phyloP scores from a whole-genome alignment of 441 rosid genomes.

The Macaranga tanarius region DNA sequence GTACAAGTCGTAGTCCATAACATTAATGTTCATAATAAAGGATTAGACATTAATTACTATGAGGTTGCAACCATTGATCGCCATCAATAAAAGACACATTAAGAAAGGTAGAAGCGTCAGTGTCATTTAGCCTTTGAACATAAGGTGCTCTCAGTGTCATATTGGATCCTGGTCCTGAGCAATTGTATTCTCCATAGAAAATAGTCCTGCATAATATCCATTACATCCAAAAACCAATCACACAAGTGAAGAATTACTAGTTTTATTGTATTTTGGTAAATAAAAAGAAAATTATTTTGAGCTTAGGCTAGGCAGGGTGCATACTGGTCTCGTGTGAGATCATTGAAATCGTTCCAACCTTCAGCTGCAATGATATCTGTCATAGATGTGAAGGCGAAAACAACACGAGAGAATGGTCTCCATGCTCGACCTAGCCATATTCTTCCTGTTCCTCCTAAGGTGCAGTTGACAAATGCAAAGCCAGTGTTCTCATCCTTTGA shows the following conservation, averaged over 20 bases:
- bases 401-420: constrained; percentile 78
- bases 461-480: constrained; percentile 58
- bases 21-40: too few species aligned
- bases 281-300: too few species aligned
- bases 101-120: constrained; percentile 56
- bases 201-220: constrained; percentile 46
- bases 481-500: constrained; percentile 76
- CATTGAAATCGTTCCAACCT: constrained; percentile 89
- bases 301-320: neutral
- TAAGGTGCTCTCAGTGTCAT: constrained; percentile 52
- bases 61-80: constrained; percentile 68
- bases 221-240: neutral
- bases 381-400: constrained; percentile 59
- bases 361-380: constrained; percentile 73
- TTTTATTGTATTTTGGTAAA: neutral
- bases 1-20: too few species aligned
- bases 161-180: constrained; percentile 70
- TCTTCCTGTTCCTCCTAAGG: constrained; percentile 69
- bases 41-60: neutral
- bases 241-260: neutral
- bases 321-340: constrained; percentile 73
- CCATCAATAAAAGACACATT: constrained; percentile 60
- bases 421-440: constrained; percentile 90
- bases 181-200: constrained; percentile 76
- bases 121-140: constrained; percentile 65